Base-by-base conservation (phyloP, 2,329 filamentous ascomycete species). In the Coniella lustricola region DNA sequence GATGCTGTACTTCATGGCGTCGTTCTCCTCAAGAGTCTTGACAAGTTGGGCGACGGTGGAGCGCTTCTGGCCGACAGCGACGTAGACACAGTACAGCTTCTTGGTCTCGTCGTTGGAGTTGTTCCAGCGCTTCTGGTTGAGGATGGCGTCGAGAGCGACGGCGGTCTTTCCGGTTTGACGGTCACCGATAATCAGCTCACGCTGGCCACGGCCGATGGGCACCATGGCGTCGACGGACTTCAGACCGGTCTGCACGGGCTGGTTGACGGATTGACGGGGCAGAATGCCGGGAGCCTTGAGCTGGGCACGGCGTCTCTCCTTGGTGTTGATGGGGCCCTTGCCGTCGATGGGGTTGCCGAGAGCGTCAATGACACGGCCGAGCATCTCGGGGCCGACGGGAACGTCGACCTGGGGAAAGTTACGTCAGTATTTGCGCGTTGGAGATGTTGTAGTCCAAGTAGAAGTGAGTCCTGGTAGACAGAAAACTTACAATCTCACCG, bases 81-180 rank as follows among this genome's bases (percentile, higher is more conserved):
- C 93, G 83, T 98, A 98, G 75, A 98, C 79, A 71, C 91, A 97
- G 87, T 95, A 98, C 52, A 98, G 89, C 84, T 98, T 98, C 86
- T 96, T 91, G 69, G 72, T 75, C 83, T 98, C 93, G 69, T 96
- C 90, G 72, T 67, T 78, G 68, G 73, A 65, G 69, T 73, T 77
- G 84, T 98, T 98, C 91, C 91, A 97, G 68, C 91, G 82, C 84
- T 93, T 94, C 82, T 98, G 93, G 86, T 98, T 98, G 56, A 98
- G 85, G 63, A 98, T 97, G 72, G 91, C 84, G 71, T 98, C 93
- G 56, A 98, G 88, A 66, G 86, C 91, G 69, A 98, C 91, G 65
- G 93, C 93, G 68, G 93, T 98, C 87, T 98, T 98, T 75, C 93
- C 93, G 64, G 93, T 98, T 78, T 98, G 93, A 90, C 93, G 93